phyloP scores from a whole-genome alignment of 768 basidiomycete species.

The Artomyces pyxidatus region DNA sequence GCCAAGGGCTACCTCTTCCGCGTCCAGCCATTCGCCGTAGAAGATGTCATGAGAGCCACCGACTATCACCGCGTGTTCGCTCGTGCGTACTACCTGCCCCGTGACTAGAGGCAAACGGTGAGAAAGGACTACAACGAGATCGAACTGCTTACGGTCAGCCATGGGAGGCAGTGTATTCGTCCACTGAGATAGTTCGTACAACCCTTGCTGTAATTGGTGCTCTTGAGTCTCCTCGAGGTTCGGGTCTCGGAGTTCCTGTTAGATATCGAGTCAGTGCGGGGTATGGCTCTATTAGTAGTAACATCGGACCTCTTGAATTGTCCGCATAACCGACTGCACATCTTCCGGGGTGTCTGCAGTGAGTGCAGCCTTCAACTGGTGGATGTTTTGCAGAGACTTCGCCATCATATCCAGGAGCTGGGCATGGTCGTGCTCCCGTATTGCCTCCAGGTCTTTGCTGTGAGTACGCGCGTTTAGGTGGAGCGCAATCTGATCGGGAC shows the following conservation, averaged over 20 bases:
- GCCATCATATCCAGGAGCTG: constrained; percentile 11
- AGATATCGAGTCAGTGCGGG: neutral
- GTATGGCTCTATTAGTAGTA: neutral
- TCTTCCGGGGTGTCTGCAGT: constrained; percentile 4
- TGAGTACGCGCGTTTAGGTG: constrained; percentile 4
- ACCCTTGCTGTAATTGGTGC: constrained; percentile 10
- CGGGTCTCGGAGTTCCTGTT: constrained; percentile 6
- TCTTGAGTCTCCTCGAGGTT: constrained; percentile 8
- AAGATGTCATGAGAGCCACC: constrained; percentile 35
- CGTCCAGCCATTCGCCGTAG: constrained; percentile 34
- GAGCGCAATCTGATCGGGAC: constrained; percentile 3
- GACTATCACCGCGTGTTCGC: constrained; percentile 23
- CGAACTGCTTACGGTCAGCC: constrained; percentile 7
- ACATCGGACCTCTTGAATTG: constrained; percentile 12
- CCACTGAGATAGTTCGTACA: constrained; percentile 9
- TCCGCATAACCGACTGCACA: constrained; percentile 5
- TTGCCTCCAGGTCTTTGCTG: constrained; percentile 9
- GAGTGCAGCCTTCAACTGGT: constrained; percentile 2
- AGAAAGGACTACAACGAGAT: neutral
- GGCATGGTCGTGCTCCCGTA: constrained; percentile 12
- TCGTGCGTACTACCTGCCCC: constrained; percentile 26
- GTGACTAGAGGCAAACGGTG: constrained; percentile 1
- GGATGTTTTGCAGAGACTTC: constrained; percentile 4
- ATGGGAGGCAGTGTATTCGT: constrained; percentile 11
- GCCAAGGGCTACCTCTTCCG: constrained; percentile 21